Evolutionary conservation across 2,329 filamentous ascomycete genomes (phyloP), one percentile per base, ranked within the genome.

Genomic region (Sclerotinia glacialis): DNA sequence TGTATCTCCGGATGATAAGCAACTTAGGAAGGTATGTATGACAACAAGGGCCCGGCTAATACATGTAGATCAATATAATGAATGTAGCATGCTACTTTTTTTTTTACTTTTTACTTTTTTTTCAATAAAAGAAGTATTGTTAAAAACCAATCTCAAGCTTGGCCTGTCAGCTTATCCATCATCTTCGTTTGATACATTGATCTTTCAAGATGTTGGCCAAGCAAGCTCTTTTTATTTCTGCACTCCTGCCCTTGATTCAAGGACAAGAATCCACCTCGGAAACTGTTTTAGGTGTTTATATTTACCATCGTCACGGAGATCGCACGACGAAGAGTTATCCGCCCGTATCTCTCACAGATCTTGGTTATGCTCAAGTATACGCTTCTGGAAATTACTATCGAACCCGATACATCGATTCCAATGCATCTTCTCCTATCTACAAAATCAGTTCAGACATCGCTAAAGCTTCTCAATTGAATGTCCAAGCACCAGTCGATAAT

Each of bases 231-330:
- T 71, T 81, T 69, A 77, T 80, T 52, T 73, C 80, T 59, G 75
- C 79, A 64, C 72, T 80, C 59, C 68, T 79, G 56, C 74, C 77
- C n/a, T 72, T 79, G 47, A 72, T 71, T 37, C 69, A 70, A 28
- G 75, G 72, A 26, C 70, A 75, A 34, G 74, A 77, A 60, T 76
- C 75, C 28, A 73, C 73, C 11, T 67, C 74, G 40, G 74, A 77
- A 66, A 77, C 75, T 1, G 69, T 76, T 37, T 83, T 96, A 21
- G 93, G 92, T 63, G 87, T 89, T 55, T 95, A 93, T 78, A 87
- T 97, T 78, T 96, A 96, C 82, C 87, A 92, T 72, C 90, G 93
- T 55, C 93, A 97, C 80, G 93, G 93, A 67, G 93, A 97, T 78
- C 87, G 93, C 66, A 94, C 92, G 0, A 80, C 91, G 70, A 97